Conservation (phyloP, 176 grass and related monocot species). For the Thalia dealbata region DNA sequence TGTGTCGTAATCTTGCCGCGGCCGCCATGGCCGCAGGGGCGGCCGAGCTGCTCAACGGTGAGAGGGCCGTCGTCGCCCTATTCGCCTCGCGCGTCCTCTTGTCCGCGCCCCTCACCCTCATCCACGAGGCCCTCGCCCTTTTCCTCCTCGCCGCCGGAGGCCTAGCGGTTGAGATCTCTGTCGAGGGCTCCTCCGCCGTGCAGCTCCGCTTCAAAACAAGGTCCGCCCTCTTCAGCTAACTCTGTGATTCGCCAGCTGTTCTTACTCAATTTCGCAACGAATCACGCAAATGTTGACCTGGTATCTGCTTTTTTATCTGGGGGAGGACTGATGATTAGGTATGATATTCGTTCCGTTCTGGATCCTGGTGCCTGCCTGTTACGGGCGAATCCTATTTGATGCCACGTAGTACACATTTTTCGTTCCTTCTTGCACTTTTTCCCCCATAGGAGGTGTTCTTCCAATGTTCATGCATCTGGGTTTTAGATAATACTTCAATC, state of each 20-base stretch:
- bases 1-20: neutral
- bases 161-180: conserved; percentile 57
- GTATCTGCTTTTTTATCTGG: neutral
- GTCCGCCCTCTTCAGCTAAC: neutral
- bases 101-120: conserved; percentile 41
- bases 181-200: conserved; percentile 28
- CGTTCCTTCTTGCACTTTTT: too few species aligned
- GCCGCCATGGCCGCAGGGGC: conserved; percentile 15
- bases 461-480: too few species aligned
- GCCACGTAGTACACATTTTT: neutral
- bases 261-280: neutral
- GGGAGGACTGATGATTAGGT: neutral
- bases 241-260: neutral
- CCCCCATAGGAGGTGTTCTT: too few species aligned
- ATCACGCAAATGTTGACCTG: neutral
- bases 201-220: conserved; percentile 54
- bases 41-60: conserved; percentile 40
- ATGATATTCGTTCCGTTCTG: neutral
- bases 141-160: conserved; percentile 34
- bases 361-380: neutral
- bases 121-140: conserved; percentile 30
- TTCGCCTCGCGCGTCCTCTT: conserved; percentile 65
- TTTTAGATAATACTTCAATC: too few species aligned
- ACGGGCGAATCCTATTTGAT: neutral
- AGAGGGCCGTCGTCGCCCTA: conserved; percentile 69